A percentile compares a stretch with the other conserved stretches of the same genome.
phyloP scores from a whole-genome alignment of 768 basidiomycete genomes.

The Suillus ampliporus region DNA sequence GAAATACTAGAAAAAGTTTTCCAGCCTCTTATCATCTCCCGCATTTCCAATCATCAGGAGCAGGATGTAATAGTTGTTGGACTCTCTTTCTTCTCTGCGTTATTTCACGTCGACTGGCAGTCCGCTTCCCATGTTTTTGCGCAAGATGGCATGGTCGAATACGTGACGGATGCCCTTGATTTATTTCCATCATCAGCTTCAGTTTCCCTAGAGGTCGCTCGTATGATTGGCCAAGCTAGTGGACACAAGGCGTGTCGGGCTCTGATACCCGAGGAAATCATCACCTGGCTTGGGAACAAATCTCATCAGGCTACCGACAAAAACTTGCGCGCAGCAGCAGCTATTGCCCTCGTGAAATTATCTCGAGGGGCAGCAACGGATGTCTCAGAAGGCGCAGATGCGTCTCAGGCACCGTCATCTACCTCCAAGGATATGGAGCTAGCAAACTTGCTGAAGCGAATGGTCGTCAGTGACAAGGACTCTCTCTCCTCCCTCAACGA shows the following conservation, averaged over 20 bases:
- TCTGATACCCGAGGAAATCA: conserved; percentile 58
- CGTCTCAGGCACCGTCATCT: conserved; percentile 19
- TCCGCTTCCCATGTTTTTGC: conserved; percentile 69
- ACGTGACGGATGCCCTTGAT: conserved; percentile 73
- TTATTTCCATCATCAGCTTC: conserved; percentile 53
- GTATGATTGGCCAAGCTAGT: conserved; percentile 75
- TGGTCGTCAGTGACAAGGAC: conserved; percentile 48
- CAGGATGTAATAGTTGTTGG: conserved; percentile 51
- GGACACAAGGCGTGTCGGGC: conserved; percentile 76
- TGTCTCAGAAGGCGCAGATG: conserved; percentile 23
- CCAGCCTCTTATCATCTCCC: conserved; percentile 51
- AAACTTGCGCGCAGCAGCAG: conserved; percentile 62
- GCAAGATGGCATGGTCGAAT: conserved; percentile 65
- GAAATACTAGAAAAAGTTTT: conserved; percentile 56
- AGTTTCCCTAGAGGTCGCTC: conserved; percentile 67
- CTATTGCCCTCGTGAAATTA: conserved; percentile 81
- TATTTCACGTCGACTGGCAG: conserved; percentile 83
- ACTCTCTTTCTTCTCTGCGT: conserved; percentile 71
- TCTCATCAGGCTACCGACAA: conserved; percentile 52
- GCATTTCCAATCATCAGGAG: conserved; percentile 64
- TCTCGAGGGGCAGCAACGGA: conserved; percentile 61
- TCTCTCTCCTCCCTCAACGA: conserved; percentile 56
- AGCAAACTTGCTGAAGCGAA: conserved; percentile 58
- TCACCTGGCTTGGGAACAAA: conserved; percentile 71
- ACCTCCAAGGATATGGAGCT: conserved; percentile 50